phyloP scores from a whole-genome alignment of 169 alveolate species.

The Eimeria sp. region DNA sequence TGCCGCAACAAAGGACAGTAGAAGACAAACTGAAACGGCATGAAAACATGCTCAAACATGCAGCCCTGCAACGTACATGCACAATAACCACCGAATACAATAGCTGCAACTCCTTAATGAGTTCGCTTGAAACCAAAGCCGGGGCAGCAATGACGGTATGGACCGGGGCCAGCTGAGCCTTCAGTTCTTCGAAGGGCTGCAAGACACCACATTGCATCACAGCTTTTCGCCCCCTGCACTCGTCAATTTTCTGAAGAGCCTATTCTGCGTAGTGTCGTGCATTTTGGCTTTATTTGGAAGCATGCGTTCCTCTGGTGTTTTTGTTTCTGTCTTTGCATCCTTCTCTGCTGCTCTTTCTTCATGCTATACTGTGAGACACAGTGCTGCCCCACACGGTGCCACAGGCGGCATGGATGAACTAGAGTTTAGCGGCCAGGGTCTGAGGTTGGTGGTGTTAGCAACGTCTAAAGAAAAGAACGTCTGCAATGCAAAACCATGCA shows the following conservation, averaged over 20 bases:
- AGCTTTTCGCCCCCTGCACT: not conserved
- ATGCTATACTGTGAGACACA: too few species aligned
- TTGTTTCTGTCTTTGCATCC: too few species aligned
- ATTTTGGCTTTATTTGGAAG: too few species aligned
- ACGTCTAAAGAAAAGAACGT: too few species aligned
- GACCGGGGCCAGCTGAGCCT: slow-evolving; percentile 21
- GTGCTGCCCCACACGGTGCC: too few species aligned
- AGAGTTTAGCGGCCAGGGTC: too few species aligned
- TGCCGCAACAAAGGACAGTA: not conserved
- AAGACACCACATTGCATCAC: not conserved
- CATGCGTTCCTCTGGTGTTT: too few species aligned
- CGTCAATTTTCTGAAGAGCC: not conserved
- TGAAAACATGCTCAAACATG: not conserved
- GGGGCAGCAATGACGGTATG: slow-evolving; percentile 71
- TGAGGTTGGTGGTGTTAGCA: too few species aligned
- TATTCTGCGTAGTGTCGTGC: not conserved
- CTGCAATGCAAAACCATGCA: too few species aligned
- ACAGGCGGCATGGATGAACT: too few species aligned
- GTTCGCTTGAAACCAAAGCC: slow-evolving; percentile 57
- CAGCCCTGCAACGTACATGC: slow-evolving; percentile 32
- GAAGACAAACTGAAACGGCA: not conserved
- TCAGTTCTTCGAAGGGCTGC: slow-evolving; percentile 67
- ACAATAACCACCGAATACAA: slow-evolving; percentile 48
- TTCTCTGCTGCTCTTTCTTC: too few species aligned
- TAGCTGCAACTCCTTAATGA: slow-evolving; percentile 61